Percentiles rank a stretch among this genome's conserved stretches.
Evolutionary conservation across 345 rosid genomes (phyloP).

Genomic region (Syzygium aromaticum): DNA sequence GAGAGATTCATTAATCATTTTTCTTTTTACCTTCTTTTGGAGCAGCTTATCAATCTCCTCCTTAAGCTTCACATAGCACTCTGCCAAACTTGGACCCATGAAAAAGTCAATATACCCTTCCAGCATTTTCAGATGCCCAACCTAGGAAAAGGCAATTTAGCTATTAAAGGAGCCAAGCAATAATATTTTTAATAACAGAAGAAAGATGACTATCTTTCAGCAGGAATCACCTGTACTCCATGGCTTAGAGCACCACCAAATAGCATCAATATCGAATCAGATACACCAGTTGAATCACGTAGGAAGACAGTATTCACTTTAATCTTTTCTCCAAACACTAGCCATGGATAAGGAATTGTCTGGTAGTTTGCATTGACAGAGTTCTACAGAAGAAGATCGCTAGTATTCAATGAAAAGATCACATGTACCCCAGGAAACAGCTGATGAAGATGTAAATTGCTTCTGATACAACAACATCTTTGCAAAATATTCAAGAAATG

Average conservation of each 20-base stretch:
- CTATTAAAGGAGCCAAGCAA: neutral
- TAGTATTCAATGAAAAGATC: neutral
- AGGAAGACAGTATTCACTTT: slow-evolving; percentile 88
- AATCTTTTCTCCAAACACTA: slow-evolving; percentile 94
- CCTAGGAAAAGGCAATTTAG: slow-evolving; percentile 25
- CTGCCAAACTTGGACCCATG: slow-evolving; percentile 89
- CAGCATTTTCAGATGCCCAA: slow-evolving; percentile 93
- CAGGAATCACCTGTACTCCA: slow-evolving; percentile 58
- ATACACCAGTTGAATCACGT: slow-evolving; percentile 94
- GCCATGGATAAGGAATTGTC: slow-evolving; percentile 91
- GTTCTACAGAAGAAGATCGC: slow-evolving; percentile 45
- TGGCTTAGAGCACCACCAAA: slow-evolving; percentile 70
- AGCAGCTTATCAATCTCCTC: slow-evolving; percentile 76
- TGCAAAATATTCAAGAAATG: neutral
- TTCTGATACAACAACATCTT: neutral
- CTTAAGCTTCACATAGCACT: slow-evolving; percentile 70
- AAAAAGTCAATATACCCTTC: slow-evolving; percentile 87
- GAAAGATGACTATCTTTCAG: neutral
- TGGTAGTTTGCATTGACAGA: slow-evolving; percentile 89
- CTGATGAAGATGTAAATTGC: neutral
- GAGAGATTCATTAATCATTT: neutral
- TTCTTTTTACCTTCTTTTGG: slow-evolving; percentile 50
- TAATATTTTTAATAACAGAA: neutral
- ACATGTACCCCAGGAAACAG: neutral
- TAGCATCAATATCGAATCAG: slow-evolving; percentile 84